These are phyloP conservation scores for Bromus sterilis DNA, from an alignment of 176 grass and related monocot genomes.

Conservation along the genomic window DNA sequence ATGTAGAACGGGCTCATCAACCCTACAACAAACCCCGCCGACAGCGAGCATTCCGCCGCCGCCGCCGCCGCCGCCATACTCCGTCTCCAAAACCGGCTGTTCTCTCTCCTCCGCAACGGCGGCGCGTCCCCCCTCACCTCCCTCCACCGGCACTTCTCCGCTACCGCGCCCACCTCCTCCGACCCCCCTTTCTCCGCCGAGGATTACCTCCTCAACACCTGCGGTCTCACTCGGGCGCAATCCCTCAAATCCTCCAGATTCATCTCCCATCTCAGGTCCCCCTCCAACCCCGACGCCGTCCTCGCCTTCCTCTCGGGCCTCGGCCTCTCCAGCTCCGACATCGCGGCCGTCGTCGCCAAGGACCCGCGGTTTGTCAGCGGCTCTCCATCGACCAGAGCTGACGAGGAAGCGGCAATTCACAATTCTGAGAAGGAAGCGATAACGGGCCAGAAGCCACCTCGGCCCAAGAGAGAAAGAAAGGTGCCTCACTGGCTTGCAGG, in stretches of 20 bases:
- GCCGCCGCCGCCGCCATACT: background rate
- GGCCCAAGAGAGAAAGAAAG: too few species aligned
- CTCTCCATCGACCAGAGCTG: too few species aligned
- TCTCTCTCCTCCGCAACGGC: background rate
- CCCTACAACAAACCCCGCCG: background rate
- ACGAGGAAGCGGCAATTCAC: too few species aligned
- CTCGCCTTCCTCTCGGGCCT: constrained; percentile 2
- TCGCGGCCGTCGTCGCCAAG: constrained; percentile 13
- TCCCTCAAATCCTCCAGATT: background rate
- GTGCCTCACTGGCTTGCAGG: too few species aligned
- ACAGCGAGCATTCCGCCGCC: background rate
- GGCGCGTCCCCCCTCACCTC: background rate
- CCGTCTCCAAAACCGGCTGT: background rate
- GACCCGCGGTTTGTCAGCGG: constrained; percentile 8
- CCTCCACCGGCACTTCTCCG: background rate
- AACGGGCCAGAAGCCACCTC: too few species aligned
- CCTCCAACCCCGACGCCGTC: constrained; percentile 21
- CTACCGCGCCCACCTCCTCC: background rate
- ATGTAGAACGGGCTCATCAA: background rate
- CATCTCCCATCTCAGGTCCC: background rate
- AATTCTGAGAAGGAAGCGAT: too few species aligned
- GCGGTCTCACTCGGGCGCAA: constrained; percentile 18
- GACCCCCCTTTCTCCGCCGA: constrained; percentile 13
- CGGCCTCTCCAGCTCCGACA: constrained; percentile 18
- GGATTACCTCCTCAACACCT: constrained; percentile 35